Base-by-base conservation (phyloP, 2,329 filamentous ascomycete species). In the Verticillium nonalfalfae region DNA sequence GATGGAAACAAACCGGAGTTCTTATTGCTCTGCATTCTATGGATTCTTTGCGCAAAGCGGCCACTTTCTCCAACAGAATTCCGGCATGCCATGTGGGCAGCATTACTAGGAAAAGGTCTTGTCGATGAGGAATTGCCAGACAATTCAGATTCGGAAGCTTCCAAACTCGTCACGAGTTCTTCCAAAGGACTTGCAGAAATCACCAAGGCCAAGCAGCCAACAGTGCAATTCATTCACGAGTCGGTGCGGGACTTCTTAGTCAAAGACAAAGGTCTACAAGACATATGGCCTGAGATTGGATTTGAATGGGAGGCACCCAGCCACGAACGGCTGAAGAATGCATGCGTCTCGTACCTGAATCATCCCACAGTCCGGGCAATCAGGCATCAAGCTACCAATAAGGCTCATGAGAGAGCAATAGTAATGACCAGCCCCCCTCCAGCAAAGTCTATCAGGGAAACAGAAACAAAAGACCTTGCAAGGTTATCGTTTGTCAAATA, bases 191-290 rank as follows among this genome's bases (percentile, higher is more conserved):
- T 82, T 15, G 75, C 74, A 0, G 78, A 81, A 61, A 60, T 72
- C 1, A 76, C 72, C 0, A 52, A 52, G 18, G n/a, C n/a, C 10
- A 21, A 13, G 18, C 9, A 52, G 9, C 66, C 0, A 62, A 73
- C 65, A 0, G 73, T 81, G 1, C 79, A 81, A 60, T 81, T 84
- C 66, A 83, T 84, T 5, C 81, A 84, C 45, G 78, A 83, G 64
- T 81, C 81, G 0, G 79, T 83, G 0, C 67, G 74, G 1, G 80
- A 83, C 10, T 83, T 79, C 56, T 69, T 84, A 0, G 26, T 80
- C 2, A 73, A 73, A 7, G 73, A 75, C 1, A 62, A 66, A 0
- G 75, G 77, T 0, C 62, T 77, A 0, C 9, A 57, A 0, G 59
- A 69, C 1, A 9, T 52, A 0, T 74, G 71, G 70, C 45, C 68